Conservation (phyloP, 176 grass and related monocot species). For the Oryza australiensis region DNA sequence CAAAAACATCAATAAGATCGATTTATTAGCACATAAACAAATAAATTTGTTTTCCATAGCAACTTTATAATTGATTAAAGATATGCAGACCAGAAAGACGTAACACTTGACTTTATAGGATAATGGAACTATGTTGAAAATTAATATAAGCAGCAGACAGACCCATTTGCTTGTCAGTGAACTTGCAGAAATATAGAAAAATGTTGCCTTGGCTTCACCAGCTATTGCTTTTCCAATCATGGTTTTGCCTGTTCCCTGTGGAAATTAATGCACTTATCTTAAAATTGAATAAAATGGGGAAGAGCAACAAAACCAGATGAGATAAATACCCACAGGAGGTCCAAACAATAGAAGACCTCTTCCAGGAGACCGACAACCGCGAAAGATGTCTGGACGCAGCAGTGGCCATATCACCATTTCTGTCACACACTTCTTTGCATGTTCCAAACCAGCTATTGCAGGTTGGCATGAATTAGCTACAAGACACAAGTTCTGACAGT, state of each 20-base stretch:
- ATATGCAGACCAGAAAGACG: slow-evolving; percentile 25
- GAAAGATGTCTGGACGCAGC: slow-evolving; percentile 89
- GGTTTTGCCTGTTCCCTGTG: slow-evolving; percentile 92
- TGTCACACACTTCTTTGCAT: slow-evolving; percentile 99
- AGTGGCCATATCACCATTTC: slow-evolving; percentile 98
- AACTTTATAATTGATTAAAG: slow-evolving; percentile 7
- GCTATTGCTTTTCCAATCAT: slow-evolving; percentile 99
- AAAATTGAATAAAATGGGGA: slow-evolving; percentile 1
- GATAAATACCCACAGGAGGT: slow-evolving; percentile 79
- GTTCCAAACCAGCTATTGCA: slow-evolving; percentile 85
- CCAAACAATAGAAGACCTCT: slow-evolving; percentile 92
- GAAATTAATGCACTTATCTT: slow-evolving; percentile 24
- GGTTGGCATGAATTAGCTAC: slow-evolving; percentile 44
- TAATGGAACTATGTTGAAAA: slow-evolving; percentile 38
- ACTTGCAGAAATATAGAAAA: slow-evolving; percentile 99
- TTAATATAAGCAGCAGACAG: slow-evolving; percentile 31
- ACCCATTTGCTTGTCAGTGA: slow-evolving; percentile 99
- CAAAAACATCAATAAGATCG: not conserved
- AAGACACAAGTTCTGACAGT: slow-evolving; percentile 7
- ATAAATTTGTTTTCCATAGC: not conserved
- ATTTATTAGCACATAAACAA: slow-evolving; percentile 25
- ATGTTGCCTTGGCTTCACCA: slow-evolving; percentile 97
- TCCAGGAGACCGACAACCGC: slow-evolving; percentile 93
- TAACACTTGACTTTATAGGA: slow-evolving; percentile 6
- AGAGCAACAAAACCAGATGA: not conserved